phyloP scores from a whole-genome alignment of 768 basidiomycete species.

The Cyathus striatus region DNA sequence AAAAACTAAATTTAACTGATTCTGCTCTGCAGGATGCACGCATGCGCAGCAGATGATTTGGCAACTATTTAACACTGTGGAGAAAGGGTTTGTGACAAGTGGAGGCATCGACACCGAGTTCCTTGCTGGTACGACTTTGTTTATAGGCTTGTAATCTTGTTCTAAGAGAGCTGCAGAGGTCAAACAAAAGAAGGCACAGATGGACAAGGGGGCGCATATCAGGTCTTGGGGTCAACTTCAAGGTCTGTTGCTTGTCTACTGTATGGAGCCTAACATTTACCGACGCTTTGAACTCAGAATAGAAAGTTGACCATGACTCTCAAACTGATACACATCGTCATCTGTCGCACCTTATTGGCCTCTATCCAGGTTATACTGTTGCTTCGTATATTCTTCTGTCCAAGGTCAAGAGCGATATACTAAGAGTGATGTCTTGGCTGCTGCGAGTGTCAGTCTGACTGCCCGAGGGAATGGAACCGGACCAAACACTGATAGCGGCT shows the following conservation, averaged over 20 bases:
- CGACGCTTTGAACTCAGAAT: slow-evolving; percentile 60
- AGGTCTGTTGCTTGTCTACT: slow-evolving; percentile 36
- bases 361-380: slow-evolving; percentile 75
- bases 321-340: slow-evolving; percentile 68
- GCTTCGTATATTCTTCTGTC: slow-evolving; percentile 38
- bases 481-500: slow-evolving; percentile 68
- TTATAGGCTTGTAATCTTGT: too few species aligned
- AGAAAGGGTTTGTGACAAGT: slow-evolving; percentile 61
- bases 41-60: slow-evolving; percentile 76
- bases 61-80: slow-evolving; percentile 70
- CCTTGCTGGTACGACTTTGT: slow-evolving; percentile 39
- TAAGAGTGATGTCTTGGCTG: slow-evolving; percentile 49
- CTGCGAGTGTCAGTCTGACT: slow-evolving; percentile 51
- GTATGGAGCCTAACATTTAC: too few species aligned
- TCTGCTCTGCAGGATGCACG: slow-evolving; percentile 65
- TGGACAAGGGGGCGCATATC: slow-evolving; percentile 72
- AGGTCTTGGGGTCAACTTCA: slow-evolving; percentile 76
- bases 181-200: slow-evolving; percentile 45
- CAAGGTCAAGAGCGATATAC: slow-evolving; percentile 62
- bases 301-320: slow-evolving; percentile 71
- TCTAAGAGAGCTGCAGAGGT: slow-evolving; percentile 53
- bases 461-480: slow-evolving; percentile 72
- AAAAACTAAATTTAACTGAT: background rate
- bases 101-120: slow-evolving; percentile 63
- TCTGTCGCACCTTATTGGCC: slow-evolving; percentile 70